Percentiles rank a stretch among this genome's conserved stretches.
These are phyloP conservation scores for Paramecium sexaurelia DNA, from an alignment of 73 alveolate species.

Conservation along the genomic window DNA sequence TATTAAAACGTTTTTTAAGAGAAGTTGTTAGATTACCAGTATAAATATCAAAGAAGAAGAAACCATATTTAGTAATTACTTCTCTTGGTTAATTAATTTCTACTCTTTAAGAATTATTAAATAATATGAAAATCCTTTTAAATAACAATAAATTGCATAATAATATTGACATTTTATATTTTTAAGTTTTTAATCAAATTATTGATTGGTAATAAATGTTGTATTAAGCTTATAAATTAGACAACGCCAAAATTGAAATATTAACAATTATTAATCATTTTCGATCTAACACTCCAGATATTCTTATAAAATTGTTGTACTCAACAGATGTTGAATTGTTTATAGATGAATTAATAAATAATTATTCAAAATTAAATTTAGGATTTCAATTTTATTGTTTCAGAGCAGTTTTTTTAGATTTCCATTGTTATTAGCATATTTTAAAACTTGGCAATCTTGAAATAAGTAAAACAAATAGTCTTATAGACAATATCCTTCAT, in stretches of 20 bases:
- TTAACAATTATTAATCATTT: not conserved
- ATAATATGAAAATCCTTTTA: not conserved
- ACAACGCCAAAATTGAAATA: not conserved
- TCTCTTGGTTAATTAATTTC: not conserved
- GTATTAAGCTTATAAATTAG: conserved; percentile 14
- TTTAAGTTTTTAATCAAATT: not conserved
- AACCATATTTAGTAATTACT: not conserved
- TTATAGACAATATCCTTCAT: not conserved
- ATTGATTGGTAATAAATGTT: conserved; percentile 33
- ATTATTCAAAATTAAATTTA: not conserved
- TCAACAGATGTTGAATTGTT: conserved; percentile 15
- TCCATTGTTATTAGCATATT: not conserved
- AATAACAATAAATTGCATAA: not conserved
- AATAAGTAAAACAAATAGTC: not conserved
- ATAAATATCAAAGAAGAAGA: not conserved
- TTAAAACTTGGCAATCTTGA: not conserved
- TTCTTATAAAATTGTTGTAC: not conserved
- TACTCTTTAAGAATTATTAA: not conserved
- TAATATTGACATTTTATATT: not conserved
- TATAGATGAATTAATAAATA: conserved; percentile 4
- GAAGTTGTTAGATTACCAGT: conserved; percentile 27
- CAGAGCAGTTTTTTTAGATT: not conserved
- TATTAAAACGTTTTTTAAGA: not conserved
- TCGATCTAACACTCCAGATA: not conserved
- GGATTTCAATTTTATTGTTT: conserved; percentile 10